Base-by-base conservation (phyloP, 352 stramenopile species). In the Pythium aristosporum region DNA sequence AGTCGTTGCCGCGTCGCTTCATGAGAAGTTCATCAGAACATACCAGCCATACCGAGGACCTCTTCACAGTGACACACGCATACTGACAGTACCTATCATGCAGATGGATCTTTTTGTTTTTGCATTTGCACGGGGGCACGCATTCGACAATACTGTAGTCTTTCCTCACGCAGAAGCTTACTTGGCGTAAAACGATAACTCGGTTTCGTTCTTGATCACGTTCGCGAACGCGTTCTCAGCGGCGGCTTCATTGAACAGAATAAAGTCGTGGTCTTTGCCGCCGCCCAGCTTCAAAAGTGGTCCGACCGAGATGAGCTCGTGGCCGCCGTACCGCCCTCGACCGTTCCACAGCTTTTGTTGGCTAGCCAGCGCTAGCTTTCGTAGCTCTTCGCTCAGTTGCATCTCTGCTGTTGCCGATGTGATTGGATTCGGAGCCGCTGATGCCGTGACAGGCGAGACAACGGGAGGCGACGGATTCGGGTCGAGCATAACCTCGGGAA, bases 241-340 rank as follows among this genome's bases (percentile, higher is more conserved):
- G 21, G 85, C 79, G 15, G 76, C 66, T 66, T 90, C 80, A 64
- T 94, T 94, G 63, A 94, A 94, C 5, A 91, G 53, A 46, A 94
- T 92, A 44, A 90, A 92, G 55, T 94, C 85, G 18, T 85, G 69
- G 52, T 91, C 85, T 68, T 89, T 89, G 11, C 85, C 82, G 3
- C 82, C 85, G n/a, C 88, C 79, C 57, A 91, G 81, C 71, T 93
- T 91, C 66, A 87, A 86, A 2, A 93, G 65, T 23, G 82, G 79
- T 3, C 85, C 85, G 16, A 92, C 80, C 3, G 76, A 74, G 47
- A 92, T 85, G 21, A 94, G 61, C 43, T 80, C 77, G 47, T 74
- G 80, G 30, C 76, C 63, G 30, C 71, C 71, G 39, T 44, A 63
- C 18, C 53, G 57, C 1, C 48, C 30, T 4, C 36, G 34, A n/a